Base-by-base conservation (phyloP, 1,139 yeast genomes). In the Candida dubliniensis region DNA sequence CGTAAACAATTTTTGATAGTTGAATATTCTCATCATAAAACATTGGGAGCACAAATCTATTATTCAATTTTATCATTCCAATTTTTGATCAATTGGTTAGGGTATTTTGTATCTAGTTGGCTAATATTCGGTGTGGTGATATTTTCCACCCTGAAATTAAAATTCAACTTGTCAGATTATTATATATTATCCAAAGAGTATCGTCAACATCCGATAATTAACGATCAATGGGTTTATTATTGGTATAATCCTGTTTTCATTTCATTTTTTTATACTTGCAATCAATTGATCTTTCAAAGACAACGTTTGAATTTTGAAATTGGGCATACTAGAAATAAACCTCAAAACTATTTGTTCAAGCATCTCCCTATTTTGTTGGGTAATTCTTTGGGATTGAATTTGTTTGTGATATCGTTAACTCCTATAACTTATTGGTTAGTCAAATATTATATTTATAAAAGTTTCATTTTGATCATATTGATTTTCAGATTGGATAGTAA, bases 211-310 rank as follows among this genome's bases (percentile, higher is more conserved):
- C 84, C 87, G 1, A 70, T 76, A 42, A 59, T 83, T 43, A 86
- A 84, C 55, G 93, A 85, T 57, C 72, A 76, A 46, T 80, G 77
- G 67, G 73, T 83, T 4, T 84, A 72, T 56, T 74, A 67, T 54
- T 76, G 77, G 73, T 66, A 63, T 47, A 69, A 67, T 44, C 56
- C 71, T 2, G 54, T 73, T 7, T 56, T 56, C 34, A 40, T 58
- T n/a, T 79, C 84, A 0, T 36, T 73, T 0, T 44, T 74, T 8
- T 87, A 85, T 57, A 60, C 84, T 4, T 50, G 72, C 2, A 78
- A 77, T 47, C 89, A 82, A 55, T 55, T 79, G 27, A 57, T 78
- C 0, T 71, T 77, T 49, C 90, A 85, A 59, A 71, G 82, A 52
- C 87, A 85, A 60, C 71, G 79, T 47, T 65, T 89, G 41, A 60